Evolutionary conservation across 805 yeast species (phyloP).

Genomic region (Ascoidea rubescens): DNA sequence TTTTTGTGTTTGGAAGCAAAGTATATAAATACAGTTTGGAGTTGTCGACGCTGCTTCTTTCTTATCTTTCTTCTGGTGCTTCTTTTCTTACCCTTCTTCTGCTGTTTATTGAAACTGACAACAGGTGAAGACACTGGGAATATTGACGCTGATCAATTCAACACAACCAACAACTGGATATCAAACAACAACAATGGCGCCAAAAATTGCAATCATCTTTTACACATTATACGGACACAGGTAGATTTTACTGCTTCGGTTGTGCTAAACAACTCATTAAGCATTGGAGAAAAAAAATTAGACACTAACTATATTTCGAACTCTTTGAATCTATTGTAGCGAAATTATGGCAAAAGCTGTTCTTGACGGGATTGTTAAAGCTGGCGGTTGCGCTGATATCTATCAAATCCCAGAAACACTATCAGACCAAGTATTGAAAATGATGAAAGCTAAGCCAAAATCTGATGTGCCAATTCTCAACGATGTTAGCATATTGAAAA

Average conservation of each 20-base stretch:
- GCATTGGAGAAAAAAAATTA: too few species aligned
- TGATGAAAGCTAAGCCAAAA: slow-evolving; percentile 55
- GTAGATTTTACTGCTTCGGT: not conserved
- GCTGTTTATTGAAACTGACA: too few species aligned
- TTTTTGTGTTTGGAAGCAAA: too few species aligned
- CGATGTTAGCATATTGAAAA: slow-evolving; percentile 19
- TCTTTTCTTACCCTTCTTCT: too few species aligned
- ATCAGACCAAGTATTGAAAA: slow-evolving; percentile 38
- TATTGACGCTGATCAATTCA: too few species aligned
- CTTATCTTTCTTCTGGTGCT: too few species aligned
- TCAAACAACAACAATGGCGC: slow-evolving; percentile 17
- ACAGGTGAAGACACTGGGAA: too few species aligned
- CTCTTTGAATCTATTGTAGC: slow-evolving; percentile 4
- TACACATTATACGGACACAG: slow-evolving; percentile 78
- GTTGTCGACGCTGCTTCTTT: too few species aligned
- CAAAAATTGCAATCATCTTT: slow-evolving; percentile 59
- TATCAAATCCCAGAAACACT: slow-evolving; percentile 77
- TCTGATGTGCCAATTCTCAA: slow-evolving; percentile 39
- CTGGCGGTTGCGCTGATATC: slow-evolving; percentile 59
- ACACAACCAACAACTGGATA: too few species aligned
- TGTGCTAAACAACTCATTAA: too few species aligned
- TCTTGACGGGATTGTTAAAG: slow-evolving; percentile 52
- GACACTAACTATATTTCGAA: too few species aligned
- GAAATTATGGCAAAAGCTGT: slow-evolving; percentile 54
- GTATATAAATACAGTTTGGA: too few species aligned